phyloP scores from a whole-genome alignment of 805 yeast genomes.

The Brettanomyces nanus region DNA sequence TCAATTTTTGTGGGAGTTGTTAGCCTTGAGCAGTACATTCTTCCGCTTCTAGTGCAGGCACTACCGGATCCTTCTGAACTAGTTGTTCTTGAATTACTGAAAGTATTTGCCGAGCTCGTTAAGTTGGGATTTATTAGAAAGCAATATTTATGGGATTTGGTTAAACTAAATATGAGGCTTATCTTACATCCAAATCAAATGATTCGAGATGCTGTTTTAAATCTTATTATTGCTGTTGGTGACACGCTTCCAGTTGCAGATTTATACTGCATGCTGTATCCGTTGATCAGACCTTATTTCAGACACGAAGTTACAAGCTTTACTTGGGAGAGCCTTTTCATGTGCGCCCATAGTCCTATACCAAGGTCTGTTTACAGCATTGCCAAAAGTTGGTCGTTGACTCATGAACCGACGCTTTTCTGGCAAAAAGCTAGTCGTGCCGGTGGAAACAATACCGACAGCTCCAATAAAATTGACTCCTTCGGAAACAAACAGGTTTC shows the following conservation, averaged over 20 bases:
- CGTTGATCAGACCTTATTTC: conserved; percentile 68
- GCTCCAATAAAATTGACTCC: conserved; percentile 26
- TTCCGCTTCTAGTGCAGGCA: conserved; percentile 80
- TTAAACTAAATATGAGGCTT: conserved; percentile 44
- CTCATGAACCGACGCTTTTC: conserved; percentile 60
- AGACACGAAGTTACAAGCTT: conserved; percentile 69
- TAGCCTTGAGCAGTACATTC: conserved; percentile 77
- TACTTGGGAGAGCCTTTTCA: conserved; percentile 55
- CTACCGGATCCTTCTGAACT: conserved; percentile 77
- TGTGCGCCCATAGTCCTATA: conserved; percentile 61
- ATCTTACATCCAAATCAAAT: conserved; percentile 81
- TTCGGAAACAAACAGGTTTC: conserved; percentile 37
- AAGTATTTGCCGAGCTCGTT: conserved; percentile 46
- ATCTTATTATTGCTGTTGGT: conserved; percentile 54
- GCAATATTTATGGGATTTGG: conserved; percentile 46
- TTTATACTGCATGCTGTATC: conserved; percentile 73
- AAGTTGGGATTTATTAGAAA: conserved; percentile 48
- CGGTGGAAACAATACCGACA: conserved; percentile 16
- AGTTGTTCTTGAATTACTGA: conserved; percentile 64
- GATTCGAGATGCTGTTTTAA: conserved; percentile 63
- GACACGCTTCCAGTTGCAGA: conserved; percentile 67
- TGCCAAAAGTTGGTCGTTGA: conserved; percentile 63
- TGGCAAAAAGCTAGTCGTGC: conserved; percentile 52
- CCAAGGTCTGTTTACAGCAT: conserved; percentile 56
- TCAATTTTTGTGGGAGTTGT: conserved; percentile 77